Percentiles rank a stretch among this genome's conserved stretches.
Conservation (phyloP, 805 yeast genomes). For the Wickerhamomyces bisporus region DNA sequence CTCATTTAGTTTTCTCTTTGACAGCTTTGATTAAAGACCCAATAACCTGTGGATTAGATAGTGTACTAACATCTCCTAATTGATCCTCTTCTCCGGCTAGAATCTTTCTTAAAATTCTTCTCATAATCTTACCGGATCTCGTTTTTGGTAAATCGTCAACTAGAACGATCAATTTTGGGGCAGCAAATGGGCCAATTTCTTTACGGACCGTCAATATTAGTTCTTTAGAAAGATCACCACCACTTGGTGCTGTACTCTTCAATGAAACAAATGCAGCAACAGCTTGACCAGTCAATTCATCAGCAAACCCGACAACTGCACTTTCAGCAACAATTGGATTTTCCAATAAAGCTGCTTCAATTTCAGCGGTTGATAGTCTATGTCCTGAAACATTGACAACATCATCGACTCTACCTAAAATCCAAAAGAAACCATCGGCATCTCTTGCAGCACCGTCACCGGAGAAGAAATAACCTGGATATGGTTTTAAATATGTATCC, state of each 20-base stretch:
- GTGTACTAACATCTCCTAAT: conserved; percentile 73
- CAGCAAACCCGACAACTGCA: conserved; percentile 81
- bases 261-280: conserved; percentile 78
- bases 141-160: conserved; percentile 82
- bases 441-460: conserved; percentile 92
- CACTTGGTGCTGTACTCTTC: conserved; percentile 37
- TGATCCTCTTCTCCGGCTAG: conserved; percentile 74
- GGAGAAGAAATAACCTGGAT: conserved; percentile 77
- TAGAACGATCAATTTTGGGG: conserved; percentile 68
- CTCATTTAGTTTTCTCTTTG: conserved; percentile 20
- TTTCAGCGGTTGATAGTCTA: conserved; percentile 83
- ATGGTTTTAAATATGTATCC: conserved; percentile 80
- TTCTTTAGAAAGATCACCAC: conserved; percentile 47
- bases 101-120: conserved; percentile 77
- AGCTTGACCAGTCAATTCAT: conserved; percentile 83
- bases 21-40: conserved; percentile 57
- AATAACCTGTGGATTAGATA: conserved; percentile 72
- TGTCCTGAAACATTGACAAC: conserved; percentile 87
- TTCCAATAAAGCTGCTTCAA: conserved; percentile 77
- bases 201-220: conserved; percentile 65
- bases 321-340: conserved; percentile 67
- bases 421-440: conserved; percentile 80
- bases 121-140: conserved; percentile 83
- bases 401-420: conserved; percentile 82
- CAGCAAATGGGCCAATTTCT: conserved; percentile 84